These are phyloP conservation scores for Fraxinus latifolia DNA, from an alignment of 305 asterid genomes.

Conservation along the genomic window DNA sequence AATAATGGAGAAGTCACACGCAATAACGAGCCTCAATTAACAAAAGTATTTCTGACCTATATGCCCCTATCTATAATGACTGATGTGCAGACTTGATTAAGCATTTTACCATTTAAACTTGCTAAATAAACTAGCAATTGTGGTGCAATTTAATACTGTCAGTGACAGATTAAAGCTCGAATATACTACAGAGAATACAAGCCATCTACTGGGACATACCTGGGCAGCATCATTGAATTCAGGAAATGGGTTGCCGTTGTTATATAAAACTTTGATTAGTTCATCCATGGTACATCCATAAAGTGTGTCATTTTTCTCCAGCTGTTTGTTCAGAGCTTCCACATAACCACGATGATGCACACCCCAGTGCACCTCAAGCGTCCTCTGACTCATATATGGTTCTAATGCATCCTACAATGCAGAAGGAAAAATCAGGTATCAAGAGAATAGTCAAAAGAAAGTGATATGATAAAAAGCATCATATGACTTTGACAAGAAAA, in stretches of 20 bases:
- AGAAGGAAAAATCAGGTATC: background rate
- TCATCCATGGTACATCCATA: slow-evolving; percentile 78
- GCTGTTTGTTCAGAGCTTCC: slow-evolving; percentile 78
- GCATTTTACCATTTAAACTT: background rate
- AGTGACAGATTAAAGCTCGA: background rate
- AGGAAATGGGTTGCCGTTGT: slow-evolving; percentile 78
- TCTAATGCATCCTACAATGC: slow-evolving; percentile 73
- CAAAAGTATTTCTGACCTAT: background rate
- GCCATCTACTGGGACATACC: slow-evolving; percentile 39
- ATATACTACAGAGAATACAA: background rate
- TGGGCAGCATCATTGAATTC: slow-evolving; percentile 89
- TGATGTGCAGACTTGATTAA: background rate
- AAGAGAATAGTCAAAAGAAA: background rate
- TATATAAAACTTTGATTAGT: slow-evolving; percentile 70
- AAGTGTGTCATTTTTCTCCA: slow-evolving; percentile 58
- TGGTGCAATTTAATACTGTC: background rate
- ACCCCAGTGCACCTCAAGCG: slow-evolving; percentile 89
- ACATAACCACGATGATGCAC: slow-evolving; percentile 76
- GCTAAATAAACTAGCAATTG: background rate
- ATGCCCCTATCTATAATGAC: background rate
- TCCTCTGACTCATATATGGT: slow-evolving; percentile 74
- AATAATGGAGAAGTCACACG: background rate
- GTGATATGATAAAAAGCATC: background rate
- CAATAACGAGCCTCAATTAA: background rate
- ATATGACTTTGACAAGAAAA: background rate